Conservation (phyloP, 148 eudicot species). For the Talinum fruticosum region DNA sequence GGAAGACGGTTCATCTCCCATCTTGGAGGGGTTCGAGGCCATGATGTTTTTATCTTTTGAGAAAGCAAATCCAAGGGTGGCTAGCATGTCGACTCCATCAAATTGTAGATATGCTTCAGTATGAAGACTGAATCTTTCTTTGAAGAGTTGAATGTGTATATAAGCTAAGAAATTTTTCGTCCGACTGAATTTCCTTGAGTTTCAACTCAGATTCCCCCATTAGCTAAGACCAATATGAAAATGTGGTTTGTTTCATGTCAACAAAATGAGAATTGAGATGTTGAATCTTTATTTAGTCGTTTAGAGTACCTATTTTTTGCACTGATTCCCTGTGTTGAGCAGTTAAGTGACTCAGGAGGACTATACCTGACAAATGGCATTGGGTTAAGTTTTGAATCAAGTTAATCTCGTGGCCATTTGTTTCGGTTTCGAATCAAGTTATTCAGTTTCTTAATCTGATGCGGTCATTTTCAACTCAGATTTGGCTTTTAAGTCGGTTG, state of each 20-base stretch:
- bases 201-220: background rate
- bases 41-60: constrained; percentile 3
- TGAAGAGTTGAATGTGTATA: constrained; percentile 5
- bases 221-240: too few species aligned
- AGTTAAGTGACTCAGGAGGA: background rate
- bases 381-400: too few species aligned
- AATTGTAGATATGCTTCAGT: background rate
- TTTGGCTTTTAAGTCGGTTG: too few species aligned
- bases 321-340: background rate
- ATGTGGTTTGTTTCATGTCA: background rate
- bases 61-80: background rate
- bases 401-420: too few species aligned
- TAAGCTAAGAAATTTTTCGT: background rate
- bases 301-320: background rate
- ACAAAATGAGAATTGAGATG: background rate
- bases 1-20: constrained; percentile 19
- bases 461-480: too few species aligned
- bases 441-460: too few species aligned
- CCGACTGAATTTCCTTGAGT: background rate
- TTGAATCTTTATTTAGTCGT: background rate
- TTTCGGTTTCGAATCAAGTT: too few species aligned
- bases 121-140: constrained; percentile 4
- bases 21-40: constrained; percentile 30
- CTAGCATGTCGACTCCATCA: background rate
- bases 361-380: too few species aligned